These are phyloP conservation scores for Thalia dealbata DNA, from an alignment of 176 grass and related monocot species.

Conservation along the genomic window DNA sequence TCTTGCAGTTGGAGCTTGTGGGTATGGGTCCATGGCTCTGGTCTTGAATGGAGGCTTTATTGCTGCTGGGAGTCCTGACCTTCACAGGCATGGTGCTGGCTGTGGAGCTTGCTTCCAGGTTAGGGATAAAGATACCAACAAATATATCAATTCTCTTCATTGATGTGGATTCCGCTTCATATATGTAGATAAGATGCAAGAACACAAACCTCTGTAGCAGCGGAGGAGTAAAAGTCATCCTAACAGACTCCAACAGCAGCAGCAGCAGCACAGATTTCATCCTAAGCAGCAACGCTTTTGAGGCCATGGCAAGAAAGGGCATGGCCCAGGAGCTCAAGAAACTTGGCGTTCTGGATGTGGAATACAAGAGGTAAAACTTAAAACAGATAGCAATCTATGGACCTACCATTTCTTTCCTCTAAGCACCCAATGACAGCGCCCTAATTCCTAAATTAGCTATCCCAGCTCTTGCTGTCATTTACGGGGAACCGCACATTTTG, in stretches of 20 bases:
- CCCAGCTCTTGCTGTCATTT: not conserved
- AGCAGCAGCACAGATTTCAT: constrained; percentile 57
- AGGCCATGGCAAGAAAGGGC: constrained; percentile 59
- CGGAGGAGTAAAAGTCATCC: constrained; percentile 43
- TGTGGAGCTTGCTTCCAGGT: constrained; percentile 95
- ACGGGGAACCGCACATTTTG: not conserved
- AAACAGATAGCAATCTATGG: not conserved
- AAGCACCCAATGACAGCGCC: not conserved
- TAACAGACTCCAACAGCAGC: constrained; percentile 53
- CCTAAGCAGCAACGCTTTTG: constrained; percentile 42
- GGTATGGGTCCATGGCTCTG: constrained; percentile 59
- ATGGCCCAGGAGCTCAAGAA: constrained; percentile 30
- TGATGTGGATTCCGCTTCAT: not conserved
- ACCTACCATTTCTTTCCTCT: not conserved
- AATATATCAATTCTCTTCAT: not conserved
- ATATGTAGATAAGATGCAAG: constrained; percentile 66
- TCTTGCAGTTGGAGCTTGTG: constrained; percentile 60
- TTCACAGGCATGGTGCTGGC: constrained; percentile 61
- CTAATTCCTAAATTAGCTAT: not conserved
- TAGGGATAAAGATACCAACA: not conserved
- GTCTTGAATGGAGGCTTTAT: constrained; percentile 36
- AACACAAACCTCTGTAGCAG: constrained; percentile 36
- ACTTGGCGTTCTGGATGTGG: constrained; percentile 41
- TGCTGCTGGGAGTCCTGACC: constrained; percentile 31
- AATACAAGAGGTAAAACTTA: constrained; percentile 61